Conservation (phyloP, 352 stramenopile genomes). For the Phytopythium helicoides region DNA sequence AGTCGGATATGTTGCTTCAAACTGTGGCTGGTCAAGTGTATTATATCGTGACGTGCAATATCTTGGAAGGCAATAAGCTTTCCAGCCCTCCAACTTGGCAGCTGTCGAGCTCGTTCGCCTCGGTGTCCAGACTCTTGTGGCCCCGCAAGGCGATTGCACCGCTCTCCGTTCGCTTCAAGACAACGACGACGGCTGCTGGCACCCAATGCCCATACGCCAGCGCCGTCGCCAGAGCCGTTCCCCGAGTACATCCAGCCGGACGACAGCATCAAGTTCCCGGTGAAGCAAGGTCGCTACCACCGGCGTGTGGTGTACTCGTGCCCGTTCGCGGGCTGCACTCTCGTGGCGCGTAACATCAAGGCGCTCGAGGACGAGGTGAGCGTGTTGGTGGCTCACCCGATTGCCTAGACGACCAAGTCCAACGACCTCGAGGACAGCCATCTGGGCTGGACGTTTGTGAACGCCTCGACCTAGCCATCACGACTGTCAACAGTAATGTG, state of each 20-base stretch:
- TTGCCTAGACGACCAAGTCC: slow-evolving; percentile 25
- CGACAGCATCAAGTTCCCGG: slow-evolving; percentile 31
- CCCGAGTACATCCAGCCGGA: slow-evolving; percentile 14
- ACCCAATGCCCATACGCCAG: not conserved
- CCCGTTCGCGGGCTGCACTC: slow-evolving; percentile 60
- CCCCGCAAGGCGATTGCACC: not conserved
- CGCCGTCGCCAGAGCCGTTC: slow-evolving; percentile 11
- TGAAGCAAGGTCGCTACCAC: slow-evolving; percentile 76
- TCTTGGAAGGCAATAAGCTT: no score
- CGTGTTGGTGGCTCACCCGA: slow-evolving; percentile 78
- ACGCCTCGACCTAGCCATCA: not conserved
- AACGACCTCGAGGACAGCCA: slow-evolving; percentile 24
- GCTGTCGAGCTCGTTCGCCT: no score
- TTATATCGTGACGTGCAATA: no score
- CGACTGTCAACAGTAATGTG: slow-evolving; percentile 9
- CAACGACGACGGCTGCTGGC: not conserved
- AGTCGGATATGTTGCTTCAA: no score
- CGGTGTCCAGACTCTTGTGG: no score
- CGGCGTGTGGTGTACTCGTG: slow-evolving; percentile 92
- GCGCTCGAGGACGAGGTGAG: slow-evolving; percentile 90
- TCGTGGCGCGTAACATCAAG: slow-evolving; percentile 86
- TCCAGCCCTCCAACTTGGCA: no score
- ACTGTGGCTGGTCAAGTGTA: no score
- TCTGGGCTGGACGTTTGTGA: slow-evolving; percentile 15
- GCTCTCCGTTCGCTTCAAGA: not conserved